Percentiles rank a stretch among this genome's conserved stretches.
Evolutionary conservation across 495 filamentous ascomycete species (phyloP).

Genomic region (Sabuloglossum arenarium): DNA sequence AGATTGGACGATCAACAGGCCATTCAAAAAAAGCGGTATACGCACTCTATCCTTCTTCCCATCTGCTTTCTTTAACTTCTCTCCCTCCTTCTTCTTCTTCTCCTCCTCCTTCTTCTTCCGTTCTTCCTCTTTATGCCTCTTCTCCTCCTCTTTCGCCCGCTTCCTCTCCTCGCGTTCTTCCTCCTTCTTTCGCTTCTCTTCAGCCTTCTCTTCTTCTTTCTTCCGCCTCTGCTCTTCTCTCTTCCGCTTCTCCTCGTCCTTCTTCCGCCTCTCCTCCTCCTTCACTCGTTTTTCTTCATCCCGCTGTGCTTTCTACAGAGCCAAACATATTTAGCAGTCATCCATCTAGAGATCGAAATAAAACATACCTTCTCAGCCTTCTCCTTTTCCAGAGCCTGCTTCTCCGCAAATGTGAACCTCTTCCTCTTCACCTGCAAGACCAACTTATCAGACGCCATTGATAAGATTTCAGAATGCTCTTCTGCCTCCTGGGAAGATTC

Average conservation of each 20-base stretch:
- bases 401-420: background rate
- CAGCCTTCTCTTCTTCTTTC: background rate
- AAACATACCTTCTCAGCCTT: background rate
- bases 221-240: constrained; percentile 2
- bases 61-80: constrained; percentile 58
- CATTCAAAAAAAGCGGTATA: constrained; percentile 1
- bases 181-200: background rate
- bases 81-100: constrained; percentile 16
- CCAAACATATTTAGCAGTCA: background rate
- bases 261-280: constrained; percentile 1
- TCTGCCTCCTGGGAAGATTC: background rate
- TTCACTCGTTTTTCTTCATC: constrained; percentile 4
- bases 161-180: constrained; percentile 14
- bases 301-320: constrained; percentile 3
- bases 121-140: background rate
- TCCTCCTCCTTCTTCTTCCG: background rate
- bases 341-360: background rate
- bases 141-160: constrained; percentile 49
- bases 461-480: background rate
- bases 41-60: constrained; percentile 46
- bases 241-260: background rate
- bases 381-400: background rate
- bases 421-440: background rate
- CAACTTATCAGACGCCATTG: background rate
- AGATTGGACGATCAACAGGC: background rate